Evolutionary conservation across 2,329 filamentous ascomycete genomes (phyloP), one percentile per base, ranked within the genome.

Genomic region (Ascochyta clinopodiicola): DNA sequence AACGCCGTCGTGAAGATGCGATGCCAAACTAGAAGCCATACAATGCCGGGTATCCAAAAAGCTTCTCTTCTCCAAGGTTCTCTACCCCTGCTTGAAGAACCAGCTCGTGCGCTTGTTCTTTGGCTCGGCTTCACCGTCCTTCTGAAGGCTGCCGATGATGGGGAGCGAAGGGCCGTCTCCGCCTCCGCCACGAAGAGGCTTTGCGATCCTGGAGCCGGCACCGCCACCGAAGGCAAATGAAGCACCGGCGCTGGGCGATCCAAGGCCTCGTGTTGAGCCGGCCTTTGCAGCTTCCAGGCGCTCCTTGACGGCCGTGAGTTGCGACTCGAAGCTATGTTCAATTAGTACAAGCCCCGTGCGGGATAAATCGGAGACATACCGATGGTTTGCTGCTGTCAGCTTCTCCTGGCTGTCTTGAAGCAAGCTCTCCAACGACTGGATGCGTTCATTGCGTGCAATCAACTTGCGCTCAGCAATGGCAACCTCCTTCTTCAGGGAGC

Each of bases 331-430:
- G 76, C 95, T 98, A 74, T 42, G 21, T 10, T 19, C n/a, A 6
- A 39, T 65, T 39, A 68, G 58, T 27, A 37, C 13, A 9, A 31
- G 43, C 6, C 34, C 3, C 21, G 2, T 24, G 24, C 29, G 13
- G 7, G 12, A 1, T 27, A 0, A 19, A 6, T 22, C 53, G 32
- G 25, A 25, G 2, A 84, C 88, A 69, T 88, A 97, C 95, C 96
- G 90, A 80, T 98, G 94, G 77, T 97, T 99, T 36, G 95, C 93
- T 59, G 94, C 90, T 29, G 94, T 96, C 75, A 99, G 85, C 81
- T 99, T 99, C 82, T 99, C 95, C 80, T 99, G 95, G 73, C 92
- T 96, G 77, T 99, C 95, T 76, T 96, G 92, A 68, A 99, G 84
- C 71, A 99, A 81, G 71, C 86, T 89, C 80, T 99, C 95, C 40